A percentile compares a stretch with the other conserved stretches of the same genome.
phyloP scores from a whole-genome alignment of 768 basidiomycete species.

The Arthromyces matolae region DNA sequence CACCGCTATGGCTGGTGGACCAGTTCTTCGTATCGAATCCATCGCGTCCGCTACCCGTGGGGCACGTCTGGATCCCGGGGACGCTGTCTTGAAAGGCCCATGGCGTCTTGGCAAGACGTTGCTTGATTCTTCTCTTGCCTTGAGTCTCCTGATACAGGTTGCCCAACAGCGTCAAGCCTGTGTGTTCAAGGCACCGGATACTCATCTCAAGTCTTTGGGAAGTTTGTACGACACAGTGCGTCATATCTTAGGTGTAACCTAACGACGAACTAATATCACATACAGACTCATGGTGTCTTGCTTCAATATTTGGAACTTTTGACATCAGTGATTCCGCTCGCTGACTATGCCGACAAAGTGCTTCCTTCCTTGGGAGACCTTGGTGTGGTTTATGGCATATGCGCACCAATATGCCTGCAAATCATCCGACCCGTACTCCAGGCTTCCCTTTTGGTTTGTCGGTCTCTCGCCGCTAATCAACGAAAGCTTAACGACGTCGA shows the following conservation, averaged over 20 bases:
- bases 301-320: constrained; percentile 91
- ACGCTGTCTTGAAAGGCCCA: constrained; percentile 62
- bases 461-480: background rate
- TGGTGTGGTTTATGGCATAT: constrained; percentile 72
- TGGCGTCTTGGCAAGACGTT: constrained; percentile 62
- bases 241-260: constrained; percentile 10
- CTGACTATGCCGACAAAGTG: constrained; percentile 71
- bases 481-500: background rate
- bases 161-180: constrained; percentile 89
- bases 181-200: constrained; percentile 67
- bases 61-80: constrained; percentile 63
- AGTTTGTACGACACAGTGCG: constrained; percentile 86
- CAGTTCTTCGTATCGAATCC: constrained; percentile 81
- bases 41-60: constrained; percentile 78
- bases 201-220: constrained; percentile 82
- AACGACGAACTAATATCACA: constrained; percentile 10
- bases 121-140: constrained; percentile 68
- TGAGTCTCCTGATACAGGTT: constrained; percentile 87
- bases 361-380: constrained; percentile 76
- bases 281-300: constrained; percentile 85
- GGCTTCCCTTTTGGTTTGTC: constrained; percentile 53
- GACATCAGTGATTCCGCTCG: constrained; percentile 60
- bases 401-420: constrained; percentile 89
- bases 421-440: constrained; percentile 83
- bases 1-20: constrained; percentile 87